Percentiles rank a stretch among this genome's conserved stretches.
phyloP scores from a whole-genome alignment of 2,329 filamentous ascomycete genomes.

The Xylariaceae sp. region DNA sequence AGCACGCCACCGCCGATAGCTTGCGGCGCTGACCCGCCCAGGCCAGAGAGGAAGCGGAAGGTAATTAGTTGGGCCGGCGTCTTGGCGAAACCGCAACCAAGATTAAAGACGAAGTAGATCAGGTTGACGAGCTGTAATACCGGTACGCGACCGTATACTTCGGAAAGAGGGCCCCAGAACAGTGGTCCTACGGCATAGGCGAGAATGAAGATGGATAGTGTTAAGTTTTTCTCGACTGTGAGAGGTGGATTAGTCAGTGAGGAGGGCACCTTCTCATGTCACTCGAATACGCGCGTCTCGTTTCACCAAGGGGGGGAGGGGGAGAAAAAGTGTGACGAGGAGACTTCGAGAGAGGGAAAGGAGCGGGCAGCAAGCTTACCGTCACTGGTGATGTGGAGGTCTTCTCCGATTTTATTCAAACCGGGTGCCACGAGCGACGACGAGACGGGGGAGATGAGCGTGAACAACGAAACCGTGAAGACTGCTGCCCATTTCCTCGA shows the following conservation, averaged over 20 bases:
- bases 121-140: conserved; percentile 53
- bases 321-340: too few species aligned
- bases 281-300: too few species aligned
- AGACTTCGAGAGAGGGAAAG: too few species aligned
- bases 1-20: conserved; percentile 34
- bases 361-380: conserved; percentile 21
- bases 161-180: conserved; percentile 49
- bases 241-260: too few species aligned
- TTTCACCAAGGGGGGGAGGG: too few species aligned
- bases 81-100: conserved; percentile 54
- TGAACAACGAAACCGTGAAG: conserved; percentile 53
- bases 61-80: conserved; percentile 51
- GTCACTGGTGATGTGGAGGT: conserved; percentile 47
- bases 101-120: conserved; percentile 49
- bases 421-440: conserved; percentile 55
- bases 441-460: conserved; percentile 57
- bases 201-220: conserved; percentile 51
- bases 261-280: too few species aligned
- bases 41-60: conserved; percentile 54
- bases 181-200: conserved; percentile 51
- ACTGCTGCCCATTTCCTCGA: conserved; percentile 55
- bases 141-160: conserved; percentile 52
- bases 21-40: conserved; percentile 55
- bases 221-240: conserved; percentile 35
- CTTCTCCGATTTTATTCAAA: conserved; percentile 47